These are phyloP conservation scores for Gossypium anomalum DNA, from an alignment of 345 rosid genomes.

Conservation along the genomic window DNA sequence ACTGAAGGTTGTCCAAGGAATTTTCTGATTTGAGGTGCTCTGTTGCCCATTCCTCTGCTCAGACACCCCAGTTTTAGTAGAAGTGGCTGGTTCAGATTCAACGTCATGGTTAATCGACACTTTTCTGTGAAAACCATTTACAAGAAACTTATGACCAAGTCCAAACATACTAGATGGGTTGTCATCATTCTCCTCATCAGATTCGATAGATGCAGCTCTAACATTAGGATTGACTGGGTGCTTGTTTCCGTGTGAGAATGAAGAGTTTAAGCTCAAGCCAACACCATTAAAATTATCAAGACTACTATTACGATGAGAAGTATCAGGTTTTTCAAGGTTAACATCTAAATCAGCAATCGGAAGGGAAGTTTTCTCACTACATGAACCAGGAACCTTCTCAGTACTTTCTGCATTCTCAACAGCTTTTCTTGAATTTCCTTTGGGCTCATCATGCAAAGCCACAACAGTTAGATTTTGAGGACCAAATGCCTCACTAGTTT, in stretches of 20 bases:
- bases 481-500: constrained; percentile 23
- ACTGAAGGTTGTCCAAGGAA: constrained; percentile 20
- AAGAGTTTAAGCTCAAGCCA: constrained; percentile 18
- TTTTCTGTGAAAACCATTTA: constrained; percentile 53
- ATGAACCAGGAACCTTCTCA: constrained; percentile 22
- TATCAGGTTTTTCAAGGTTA: constrained; percentile 21
- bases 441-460: constrained; percentile 23
- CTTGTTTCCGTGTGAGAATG: constrained; percentile 29
- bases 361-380: constrained; percentile 26
- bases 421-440: constrained; percentile 25
- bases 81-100: constrained; percentile 33
- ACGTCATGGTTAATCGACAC: constrained; percentile 39
- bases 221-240: constrained; percentile 21
- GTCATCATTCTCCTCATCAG: constrained; percentile 33
- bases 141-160: constrained; percentile 56
- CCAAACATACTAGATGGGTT: constrained; percentile 51
- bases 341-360: constrained; percentile 28
- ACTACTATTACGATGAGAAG: constrained; percentile 27
- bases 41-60: constrained; percentile 32
- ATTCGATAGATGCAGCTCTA: constrained; percentile 28
- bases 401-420: constrained; percentile 27
- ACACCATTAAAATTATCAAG: constrained; percentile 21
- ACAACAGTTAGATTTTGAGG: constrained; percentile 19
- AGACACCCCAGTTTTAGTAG: constrained; percentile 28
- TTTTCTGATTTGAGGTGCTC: constrained; percentile 23